phyloP scores from a whole-genome alignment of 2,329 filamentous ascomycete genomes.

The Fusarium nodosum region DNA sequence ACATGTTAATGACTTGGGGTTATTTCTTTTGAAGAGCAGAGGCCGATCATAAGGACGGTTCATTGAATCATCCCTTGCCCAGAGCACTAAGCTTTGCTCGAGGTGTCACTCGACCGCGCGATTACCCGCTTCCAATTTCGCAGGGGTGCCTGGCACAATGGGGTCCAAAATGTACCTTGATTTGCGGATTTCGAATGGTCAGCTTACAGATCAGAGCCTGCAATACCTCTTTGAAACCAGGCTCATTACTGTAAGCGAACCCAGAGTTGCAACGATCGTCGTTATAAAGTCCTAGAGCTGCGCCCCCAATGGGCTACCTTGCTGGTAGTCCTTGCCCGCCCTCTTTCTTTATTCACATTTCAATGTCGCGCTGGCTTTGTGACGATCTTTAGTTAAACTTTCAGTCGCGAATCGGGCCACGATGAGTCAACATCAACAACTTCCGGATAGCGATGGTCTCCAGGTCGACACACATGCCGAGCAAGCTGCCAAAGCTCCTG shows the following conservation, averaged over 20 bases:
- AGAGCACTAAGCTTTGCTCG: neutral
- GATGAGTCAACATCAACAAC: constrained; percentile 30
- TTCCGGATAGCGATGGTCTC: constrained; percentile 35
- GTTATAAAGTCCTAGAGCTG: constrained; percentile 20
- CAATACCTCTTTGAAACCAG: constrained; percentile 25
- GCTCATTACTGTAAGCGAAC: neutral
- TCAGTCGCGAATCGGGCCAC: neutral
- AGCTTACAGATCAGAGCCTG: constrained; percentile 35
- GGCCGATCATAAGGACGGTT: neutral
- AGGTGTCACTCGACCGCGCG: constrained; percentile 1
- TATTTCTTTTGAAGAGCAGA: fast-evolving
- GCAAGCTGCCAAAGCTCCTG: constrained; percentile 33
- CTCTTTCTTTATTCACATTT: constrained; percentile 1
- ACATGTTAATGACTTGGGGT: neutral
- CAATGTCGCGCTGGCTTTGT: neutral
- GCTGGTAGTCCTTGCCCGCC: neutral
- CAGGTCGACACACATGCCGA: constrained; percentile 33
- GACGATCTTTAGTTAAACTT: neutral
- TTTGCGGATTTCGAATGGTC: constrained; percentile 32
- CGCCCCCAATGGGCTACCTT: constrained; percentile 6
- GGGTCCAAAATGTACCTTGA: constrained; percentile 19
- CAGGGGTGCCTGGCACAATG: constrained; percentile 20
- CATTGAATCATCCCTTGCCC: neutral
- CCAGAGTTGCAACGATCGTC: constrained; percentile 20
- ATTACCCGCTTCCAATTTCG: constrained; percentile 2